These are phyloP conservation scores for Kwoniella dendrophila DNA, from an alignment of 768 basidiomycete genomes.

Conservation along the genomic window DNA sequence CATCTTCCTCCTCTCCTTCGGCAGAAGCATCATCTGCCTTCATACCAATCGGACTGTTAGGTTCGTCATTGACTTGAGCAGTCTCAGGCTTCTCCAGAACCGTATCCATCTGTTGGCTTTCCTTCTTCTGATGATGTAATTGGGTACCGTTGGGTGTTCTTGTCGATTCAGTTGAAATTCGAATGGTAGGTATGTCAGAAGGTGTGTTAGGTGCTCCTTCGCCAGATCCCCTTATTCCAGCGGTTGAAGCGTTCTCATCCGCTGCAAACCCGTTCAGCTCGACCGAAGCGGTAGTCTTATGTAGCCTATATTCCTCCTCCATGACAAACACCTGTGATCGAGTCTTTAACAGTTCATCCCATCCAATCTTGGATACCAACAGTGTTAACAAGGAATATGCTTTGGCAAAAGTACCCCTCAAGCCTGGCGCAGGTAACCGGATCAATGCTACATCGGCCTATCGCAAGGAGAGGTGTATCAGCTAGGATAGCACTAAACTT, in stretches of 20 bases:
- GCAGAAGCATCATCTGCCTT: constrained; percentile 28
- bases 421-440: constrained; percentile 89
- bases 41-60: constrained; percentile 24
- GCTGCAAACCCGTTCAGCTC: constrained; percentile 43
- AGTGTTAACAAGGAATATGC: constrained; percentile 88
- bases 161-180: constrained; percentile 71
- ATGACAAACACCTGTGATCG: constrained; percentile 96
- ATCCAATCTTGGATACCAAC: constrained; percentile 91
- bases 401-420: constrained; percentile 93
- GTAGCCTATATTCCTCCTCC: constrained; percentile 99
- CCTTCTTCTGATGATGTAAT: constrained; percentile 47
- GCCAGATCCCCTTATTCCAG: constrained; percentile 16
- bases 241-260: constrained; percentile 38
- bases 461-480: neutral
- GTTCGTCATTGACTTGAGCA: constrained; percentile 37
- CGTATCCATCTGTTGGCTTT: constrained; percentile 22
- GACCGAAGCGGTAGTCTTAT: constrained; percentile 80
- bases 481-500: neutral
- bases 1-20: constrained; percentile 20
- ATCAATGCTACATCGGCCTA: constrained; percentile 90
- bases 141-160: constrained; percentile 22
- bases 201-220: constrained; percentile 25
- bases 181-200: constrained; percentile 68
- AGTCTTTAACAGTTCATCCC: constrained; percentile 96
- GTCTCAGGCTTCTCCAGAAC: constrained; percentile 51